A percentile compares a stretch with the other conserved stretches of the same genome.
phyloP scores from a whole-genome alignment of 495 filamentous ascomycete genomes.

The Gamarada debralockiae region DNA sequence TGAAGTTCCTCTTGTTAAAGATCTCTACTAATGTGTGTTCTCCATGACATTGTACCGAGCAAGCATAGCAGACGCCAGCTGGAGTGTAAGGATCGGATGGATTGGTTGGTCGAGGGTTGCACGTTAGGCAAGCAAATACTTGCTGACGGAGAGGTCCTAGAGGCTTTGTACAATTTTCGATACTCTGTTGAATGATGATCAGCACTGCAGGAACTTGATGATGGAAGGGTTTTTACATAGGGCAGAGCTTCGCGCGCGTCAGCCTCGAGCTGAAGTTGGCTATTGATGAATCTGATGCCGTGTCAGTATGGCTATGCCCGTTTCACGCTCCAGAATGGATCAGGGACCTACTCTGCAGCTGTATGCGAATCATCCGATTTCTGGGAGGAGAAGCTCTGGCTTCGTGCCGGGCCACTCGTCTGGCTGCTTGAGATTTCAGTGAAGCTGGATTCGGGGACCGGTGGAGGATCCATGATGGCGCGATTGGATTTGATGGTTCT shows the following conservation, averaged over 20 bases:
- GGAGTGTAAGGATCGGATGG: constrained; percentile 59
- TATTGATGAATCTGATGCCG: constrained; percentile 71
- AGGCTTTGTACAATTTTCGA: constrained; percentile 85
- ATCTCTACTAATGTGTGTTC: constrained; percentile 95
- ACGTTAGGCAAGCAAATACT: constrained; percentile 88
- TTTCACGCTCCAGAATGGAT: neutral
- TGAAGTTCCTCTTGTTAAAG: constrained; percentile 91
- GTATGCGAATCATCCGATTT: constrained; percentile 73
- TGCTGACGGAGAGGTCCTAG: constrained; percentile 83
- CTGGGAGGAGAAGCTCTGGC: constrained; percentile 49
- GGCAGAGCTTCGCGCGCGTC: constrained; percentile 93
- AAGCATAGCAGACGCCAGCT: constrained; percentile 92
- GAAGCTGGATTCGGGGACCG: constrained; percentile 9
- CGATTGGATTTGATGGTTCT: neutral
- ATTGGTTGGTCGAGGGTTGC: constrained; percentile 71
- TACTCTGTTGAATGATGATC: constrained; percentile 58
- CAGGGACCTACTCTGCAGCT: constrained; percentile 66
- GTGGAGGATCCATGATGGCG: constrained; percentile 17
- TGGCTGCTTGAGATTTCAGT: constrained; percentile 1
- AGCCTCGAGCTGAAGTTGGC: constrained; percentile 84
- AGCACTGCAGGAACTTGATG: constrained; percentile 12
- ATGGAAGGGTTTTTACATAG: constrained; percentile 52
- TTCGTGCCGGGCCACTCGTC: constrained; percentile 8
- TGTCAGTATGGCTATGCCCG: neutral
- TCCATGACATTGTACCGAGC: constrained; percentile 93